phyloP scores from a whole-genome alignment of 192 early-diverging fungal species.

The Diversispora epigaea region DNA sequence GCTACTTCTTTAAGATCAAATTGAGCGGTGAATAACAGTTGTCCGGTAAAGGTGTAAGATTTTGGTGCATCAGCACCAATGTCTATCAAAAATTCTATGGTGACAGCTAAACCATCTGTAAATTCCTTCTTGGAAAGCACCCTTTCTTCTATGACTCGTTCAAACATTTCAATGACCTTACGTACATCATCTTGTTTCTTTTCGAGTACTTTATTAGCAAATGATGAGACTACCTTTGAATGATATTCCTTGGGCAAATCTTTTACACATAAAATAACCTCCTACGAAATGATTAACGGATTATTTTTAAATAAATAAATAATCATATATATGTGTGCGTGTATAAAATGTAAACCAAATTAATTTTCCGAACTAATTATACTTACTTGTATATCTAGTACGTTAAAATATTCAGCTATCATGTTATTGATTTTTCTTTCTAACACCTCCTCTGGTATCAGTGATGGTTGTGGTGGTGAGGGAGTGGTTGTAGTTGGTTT shows the following conservation, averaged over 20 bases:
- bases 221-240: slow-evolving; percentile 34
- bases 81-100: slow-evolving; percentile 66
- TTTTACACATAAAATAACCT: slow-evolving; percentile 67
- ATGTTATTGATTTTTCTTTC: slow-evolving; percentile 37
- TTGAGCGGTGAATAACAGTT: slow-evolving; percentile 54
- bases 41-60: slow-evolving; percentile 63
- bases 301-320: slow-evolving; percentile 37
- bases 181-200: slow-evolving; percentile 55
- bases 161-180: slow-evolving; percentile 55
- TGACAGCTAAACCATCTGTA: slow-evolving; percentile 53
- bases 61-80: slow-evolving; percentile 70
- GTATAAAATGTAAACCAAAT: not conserved
- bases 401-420: slow-evolving; percentile 34
- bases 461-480: slow-evolving; percentile 41
- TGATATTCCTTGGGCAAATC: slow-evolving; percentile 46
- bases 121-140: slow-evolving; percentile 51
- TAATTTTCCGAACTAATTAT: slow-evolving; percentile 36
- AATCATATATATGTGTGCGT: slow-evolving; percentile 29
- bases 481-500: slow-evolving; percentile 32
- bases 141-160: slow-evolving; percentile 46
- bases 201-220: slow-evolving; percentile 46
- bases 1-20: slow-evolving; percentile 51
- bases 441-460: slow-evolving; percentile 36
- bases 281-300: slow-evolving; percentile 56
- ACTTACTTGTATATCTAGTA: slow-evolving; percentile 33